Evolutionary conservation across 768 basidiomycete species (phyloP), one percentile per base, ranked within the genome.

Genomic region (Russula sp.): DNA sequence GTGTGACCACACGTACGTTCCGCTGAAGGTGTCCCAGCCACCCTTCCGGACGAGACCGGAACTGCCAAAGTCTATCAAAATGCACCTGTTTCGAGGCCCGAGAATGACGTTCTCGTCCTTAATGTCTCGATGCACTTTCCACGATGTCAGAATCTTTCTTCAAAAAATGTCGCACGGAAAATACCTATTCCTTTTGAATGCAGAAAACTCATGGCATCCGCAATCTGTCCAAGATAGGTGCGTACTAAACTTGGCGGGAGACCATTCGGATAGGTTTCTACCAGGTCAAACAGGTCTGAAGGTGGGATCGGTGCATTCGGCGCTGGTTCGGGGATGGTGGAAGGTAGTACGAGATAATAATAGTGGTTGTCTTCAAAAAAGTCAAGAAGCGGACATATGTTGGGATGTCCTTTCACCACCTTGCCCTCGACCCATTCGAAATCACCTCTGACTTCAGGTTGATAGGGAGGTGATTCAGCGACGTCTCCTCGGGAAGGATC

Each of bases 321-420:
- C 24, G 72, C 73, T 44, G 77, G 81, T 64, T 85, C 84, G 9
- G 87, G 86, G 13, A 84, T 84, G 32, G 85, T 84, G 11, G 84
- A 89, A 9, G 94, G 92, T 59, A 98, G 80, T 54, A 98, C 87
- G 71, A 98, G 83, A 75, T 98, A 97, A 74, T 98, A 99, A 73
- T 92, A 97, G 75, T 97, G 91, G 59, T 82, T 85, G 72, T 98
- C 96, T 75, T 98, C 96, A 73, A 98, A 98, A 74, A 96, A 99
- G 73, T 98, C 96, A 57, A 95, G 80, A 36, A 99, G 79, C 28
- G 92, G 90, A 73, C 94, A 94, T 60, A 99, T 92, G 72, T 95
- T 96, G 5, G 96, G 95, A 73, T 98, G 96, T 2, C 95, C 95
- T 71, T 90, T 87, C 62, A 90, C 83, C 8, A 83, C 74, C 61